Evolutionary conservation across 139 green algal genomes (phyloP).

Genomic region (Chlorella sp.): DNA sequence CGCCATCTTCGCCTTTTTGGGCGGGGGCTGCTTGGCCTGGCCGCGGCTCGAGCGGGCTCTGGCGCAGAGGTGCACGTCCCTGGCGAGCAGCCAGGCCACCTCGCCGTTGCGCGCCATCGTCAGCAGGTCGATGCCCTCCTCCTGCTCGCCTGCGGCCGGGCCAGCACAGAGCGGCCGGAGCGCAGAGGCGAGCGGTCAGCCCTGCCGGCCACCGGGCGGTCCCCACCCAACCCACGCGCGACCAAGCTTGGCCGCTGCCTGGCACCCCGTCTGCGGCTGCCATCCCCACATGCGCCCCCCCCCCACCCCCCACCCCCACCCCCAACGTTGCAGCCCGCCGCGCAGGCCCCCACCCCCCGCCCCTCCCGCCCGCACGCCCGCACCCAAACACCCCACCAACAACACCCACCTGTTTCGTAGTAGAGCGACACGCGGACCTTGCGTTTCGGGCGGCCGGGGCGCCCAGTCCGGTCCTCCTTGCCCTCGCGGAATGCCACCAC

Average conservation of each 20-base stretch:
- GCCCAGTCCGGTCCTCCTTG: not conserved
- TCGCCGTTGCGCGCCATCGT: slow-evolving; percentile 31
- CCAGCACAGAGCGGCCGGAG: not conserved
- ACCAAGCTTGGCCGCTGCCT: not conserved
- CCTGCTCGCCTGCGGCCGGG: slow-evolving; percentile 2
- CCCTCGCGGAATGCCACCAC: slow-evolving; percentile 6
- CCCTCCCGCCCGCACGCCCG: not conserved
- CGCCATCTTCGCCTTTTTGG: not conserved
- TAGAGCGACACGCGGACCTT: slow-evolving; percentile 30
- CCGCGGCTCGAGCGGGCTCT: not conserved
- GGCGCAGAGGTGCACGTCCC: not conserved
- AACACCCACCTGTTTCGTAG: slow-evolving; percentile 43
- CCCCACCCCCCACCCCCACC: not conserved
- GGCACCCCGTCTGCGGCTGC: not conserved
- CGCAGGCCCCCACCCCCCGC: not conserved
- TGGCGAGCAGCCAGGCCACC: slow-evolving; percentile 40
- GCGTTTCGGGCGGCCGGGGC: too few species aligned
- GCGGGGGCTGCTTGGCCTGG: not conserved
- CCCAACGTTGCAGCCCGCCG: not conserved
- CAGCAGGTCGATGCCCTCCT: slow-evolving; percentile 31
- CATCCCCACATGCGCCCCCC: not conserved
- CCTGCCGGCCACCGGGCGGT: not conserved
- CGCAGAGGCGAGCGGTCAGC: not conserved
- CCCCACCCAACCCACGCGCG: not conserved
- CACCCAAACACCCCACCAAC: not conserved